Evolutionary conservation across 2,329 filamentous ascomycete genomes (phyloP), one percentile per base, ranked within the genome.

Genomic region (Phaeosphaeriaceae sp.): DNA sequence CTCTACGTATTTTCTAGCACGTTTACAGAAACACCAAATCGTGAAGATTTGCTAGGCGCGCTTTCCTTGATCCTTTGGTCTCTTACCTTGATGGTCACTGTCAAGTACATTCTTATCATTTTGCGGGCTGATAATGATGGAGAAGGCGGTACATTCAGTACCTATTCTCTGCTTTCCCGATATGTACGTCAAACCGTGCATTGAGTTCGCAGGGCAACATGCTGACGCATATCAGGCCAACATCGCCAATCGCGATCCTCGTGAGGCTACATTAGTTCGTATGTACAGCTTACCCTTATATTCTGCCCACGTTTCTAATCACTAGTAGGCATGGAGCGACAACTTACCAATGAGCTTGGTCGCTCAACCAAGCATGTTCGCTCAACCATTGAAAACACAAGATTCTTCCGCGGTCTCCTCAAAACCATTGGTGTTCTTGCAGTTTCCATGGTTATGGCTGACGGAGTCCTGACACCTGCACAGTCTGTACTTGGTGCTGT

Each of bases 1-100:
- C 81, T 89, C 15, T 89, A 89, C 61, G 86, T 89, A 15, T 89
- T 77, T 68, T 88, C 85, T 15, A 86, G 83, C n/a, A 87, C 84
- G 0, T 89, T 89, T 61, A 76, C 78, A 20, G 54, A 61, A 17
- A 71, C 74, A 2, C 72, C 79, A 13, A 76, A 73, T 6, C 80
- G 81, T 57, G 76, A 82, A 17, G 83, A 87, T 57, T 75, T 89
- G 3, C 75, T 88, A 37, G 84, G 86, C 38, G 85, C 83, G 0
- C 74, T 89, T 1, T 89, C 86, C 3, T 79, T 89, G 35, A 83
- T 89, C 52, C 81, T 89, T 37, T 89, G 86, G 87, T 82, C 85
- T 0, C 71, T 89, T 28, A 87, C 84, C 18, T 73, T 88, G 52
- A 87, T 89, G 73, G 86, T 89, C 29, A 87, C 85, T 0, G 58